A percentile compares a stretch with the other conserved stretches of the same genome.
Evolutionary conservation across 352 stramenopile species (phyloP).

Genomic region (Pythium pyrilobum): DNA sequence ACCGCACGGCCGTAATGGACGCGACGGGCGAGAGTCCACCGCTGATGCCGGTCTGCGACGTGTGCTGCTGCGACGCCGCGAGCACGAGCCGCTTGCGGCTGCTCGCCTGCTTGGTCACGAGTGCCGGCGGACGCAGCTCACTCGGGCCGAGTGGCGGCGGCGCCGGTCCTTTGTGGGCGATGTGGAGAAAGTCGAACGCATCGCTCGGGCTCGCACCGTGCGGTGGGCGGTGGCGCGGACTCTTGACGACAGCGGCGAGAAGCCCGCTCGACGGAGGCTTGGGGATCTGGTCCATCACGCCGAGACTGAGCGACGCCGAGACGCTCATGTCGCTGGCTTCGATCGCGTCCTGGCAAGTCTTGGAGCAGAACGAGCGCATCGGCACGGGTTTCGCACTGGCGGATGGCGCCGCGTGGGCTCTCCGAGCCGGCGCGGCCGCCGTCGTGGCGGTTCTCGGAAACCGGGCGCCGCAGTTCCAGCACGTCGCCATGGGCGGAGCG

Average conservation of each 20-base stretch:
- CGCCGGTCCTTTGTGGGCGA: conserved; percentile 1
- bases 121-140: not conserved
- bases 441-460: conserved; percentile 28
- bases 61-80: not conserved
- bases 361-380: conserved; percentile 12
- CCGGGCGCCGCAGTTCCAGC: conserved; percentile 57
- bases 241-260: conserved; percentile 3
- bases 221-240: conserved; percentile 1
- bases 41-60: not conserved
- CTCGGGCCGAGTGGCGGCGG: not conserved
- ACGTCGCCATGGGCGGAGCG: conserved; percentile 37
- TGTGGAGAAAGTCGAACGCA: conserved; percentile 11
- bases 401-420: not conserved
- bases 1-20: conserved; percentile 11
- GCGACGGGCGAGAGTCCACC: not conserved
- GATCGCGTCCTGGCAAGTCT: conserved; percentile 12
- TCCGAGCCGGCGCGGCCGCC: not conserved
- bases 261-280: not conserved
- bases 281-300: not conserved
- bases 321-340: conserved; percentile 18
- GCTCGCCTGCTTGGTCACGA: not conserved
- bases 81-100: conserved; percentile 1
- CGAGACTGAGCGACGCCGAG: conserved; percentile 14
- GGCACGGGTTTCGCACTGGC: not conserved
- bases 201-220: not conserved